Evolutionary conservation across 164 flowering plant genomes (phyloP).

Genomic region (Magnolia sinica): DNA sequence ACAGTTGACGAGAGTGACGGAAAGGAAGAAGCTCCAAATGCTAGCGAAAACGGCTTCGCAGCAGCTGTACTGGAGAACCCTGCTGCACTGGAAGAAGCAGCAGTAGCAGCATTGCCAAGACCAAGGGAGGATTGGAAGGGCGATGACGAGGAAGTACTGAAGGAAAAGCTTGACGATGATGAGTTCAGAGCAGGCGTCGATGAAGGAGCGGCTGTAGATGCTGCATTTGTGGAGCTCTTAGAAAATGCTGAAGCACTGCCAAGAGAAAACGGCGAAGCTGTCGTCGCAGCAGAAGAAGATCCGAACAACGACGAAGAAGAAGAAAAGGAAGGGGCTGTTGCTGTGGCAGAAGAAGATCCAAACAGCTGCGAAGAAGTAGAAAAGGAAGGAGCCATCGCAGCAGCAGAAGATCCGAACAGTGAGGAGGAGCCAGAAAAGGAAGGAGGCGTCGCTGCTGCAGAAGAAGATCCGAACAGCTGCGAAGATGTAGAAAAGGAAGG

Average conservation of each 20-base stretch:
- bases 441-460: background rate
- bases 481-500: constrained; percentile 6
- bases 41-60: constrained; percentile 20
- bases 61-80: constrained; percentile 16
- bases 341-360: constrained; percentile 12
- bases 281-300: constrained; percentile 17
- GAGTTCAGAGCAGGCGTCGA: constrained; percentile 16
- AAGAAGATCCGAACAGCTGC: constrained; percentile 6
- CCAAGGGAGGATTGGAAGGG: constrained; percentile 28
- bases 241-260: constrained; percentile 21
- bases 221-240: constrained; percentile 13
- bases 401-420: background rate
- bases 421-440: constrained; percentile 3
- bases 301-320: background rate
- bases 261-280: constrained; percentile 18
- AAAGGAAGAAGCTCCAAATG: constrained; percentile 34
- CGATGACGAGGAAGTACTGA: constrained; percentile 34
- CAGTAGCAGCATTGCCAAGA: constrained; percentile 20
- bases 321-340: background rate
- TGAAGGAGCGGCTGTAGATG: constrained; percentile 23
- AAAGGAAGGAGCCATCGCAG: background rate
- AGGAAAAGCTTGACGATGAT: constrained; percentile 36
- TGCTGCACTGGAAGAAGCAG: constrained; percentile 16
- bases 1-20: constrained; percentile 36
- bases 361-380: constrained; percentile 13